Evolutionary conservation across 345 rosid genomes (phyloP), one percentile per base, ranked within the genome.

Genomic region (Lumnitzera racemosa): DNA sequence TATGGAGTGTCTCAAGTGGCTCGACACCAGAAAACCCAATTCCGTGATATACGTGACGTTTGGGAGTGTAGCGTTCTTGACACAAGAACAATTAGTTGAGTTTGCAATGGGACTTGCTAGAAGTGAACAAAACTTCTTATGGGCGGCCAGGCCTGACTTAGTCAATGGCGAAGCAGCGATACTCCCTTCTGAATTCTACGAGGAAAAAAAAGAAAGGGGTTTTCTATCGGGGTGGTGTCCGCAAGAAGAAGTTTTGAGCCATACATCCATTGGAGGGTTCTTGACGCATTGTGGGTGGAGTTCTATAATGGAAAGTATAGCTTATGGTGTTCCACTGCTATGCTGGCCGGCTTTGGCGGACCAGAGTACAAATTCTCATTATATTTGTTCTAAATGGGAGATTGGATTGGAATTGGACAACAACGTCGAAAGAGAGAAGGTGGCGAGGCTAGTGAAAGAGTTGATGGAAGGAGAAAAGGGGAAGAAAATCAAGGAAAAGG

Each of bases 61-160:
- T 2, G 15, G 70, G 51, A 59, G 72, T 52, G 25, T 57, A 15
- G 43, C 63, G 4, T 0, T 51, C 46, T 24, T 58, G 51, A 43
- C 50, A 13, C 36, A 15, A 13, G 69, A 65, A 11, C 63, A 65
- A 23, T 8, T 65, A 7, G 12, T 46, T 46, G 63, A 58, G 58
- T 17, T 46, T 41, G 62, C 62, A 15, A 31, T 51, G 57, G 69
- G 69, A 8, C 48, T 65, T 16, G 69, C 63, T 23, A 65, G 58
- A n/a, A 58, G 63, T n/a, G 11, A 46, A 23, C 49, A 12, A 20
- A 62, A 56, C 5, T 58, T 65, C 63, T 25, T 51, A 47, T 25
- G 69, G 53, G 55, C 43, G 15, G 15, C 58, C 4, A 57, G 63
- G 69, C 56, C 69, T 24, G 61, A 49, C 52, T 52, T 64, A 24